Base-by-base conservation (phyloP, 192 early-diverging fungal genomes). In the Coemansia reversa region DNA sequence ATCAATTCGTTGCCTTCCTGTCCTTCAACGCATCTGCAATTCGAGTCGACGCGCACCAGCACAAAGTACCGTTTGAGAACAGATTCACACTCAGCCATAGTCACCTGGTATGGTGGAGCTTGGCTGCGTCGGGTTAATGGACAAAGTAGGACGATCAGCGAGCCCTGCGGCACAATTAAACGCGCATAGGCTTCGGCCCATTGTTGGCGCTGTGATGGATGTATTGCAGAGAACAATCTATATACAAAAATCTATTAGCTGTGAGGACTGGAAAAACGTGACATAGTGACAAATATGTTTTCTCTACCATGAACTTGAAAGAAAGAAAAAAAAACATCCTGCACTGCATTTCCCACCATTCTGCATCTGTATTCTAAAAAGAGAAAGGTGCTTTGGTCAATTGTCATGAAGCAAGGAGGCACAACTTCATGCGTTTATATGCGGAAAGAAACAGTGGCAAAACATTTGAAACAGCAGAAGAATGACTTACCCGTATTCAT, bases 201-300 rank as follows among this genome's bases (percentile, higher is more conserved):
- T 28, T 51, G 54, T 51, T 73, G 67, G 55, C 76, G 76, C 70
- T 70, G 70, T 32, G 70, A 66, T 19, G 70, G 71, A 30, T 65
- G 67, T 24, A 79, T 73, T 22, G 76, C 70, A 16, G 76, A 73
- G 58, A 79, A 79, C 27, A 79, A 54, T 23, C 76, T 79, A 78
- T 60, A 35, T 5, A 65, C 27, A 33, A 60, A 60, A 22, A 53
- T 14, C 28, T 14, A 25, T 33, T 30, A 33, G 20, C 48, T 25
- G 58, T 47, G 23, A 47, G 28, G 23, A 24, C 33, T 60, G 33
- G 33, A 42, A 25, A 25, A 25, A 39, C 27, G 23, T 28, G 58
- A 16, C 58, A 60, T 27, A 18, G 39, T 49, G 35, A 1, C 35
- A 39, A 11, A 9, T 2, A 45, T 12, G 33, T 12, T 11, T 35